A percentile compares a stretch with the other conserved stretches of the same genome.
Evolutionary conservation across 768 basidiomycete species (phyloP).

Genomic region (Lactarius deliciosus): DNA sequence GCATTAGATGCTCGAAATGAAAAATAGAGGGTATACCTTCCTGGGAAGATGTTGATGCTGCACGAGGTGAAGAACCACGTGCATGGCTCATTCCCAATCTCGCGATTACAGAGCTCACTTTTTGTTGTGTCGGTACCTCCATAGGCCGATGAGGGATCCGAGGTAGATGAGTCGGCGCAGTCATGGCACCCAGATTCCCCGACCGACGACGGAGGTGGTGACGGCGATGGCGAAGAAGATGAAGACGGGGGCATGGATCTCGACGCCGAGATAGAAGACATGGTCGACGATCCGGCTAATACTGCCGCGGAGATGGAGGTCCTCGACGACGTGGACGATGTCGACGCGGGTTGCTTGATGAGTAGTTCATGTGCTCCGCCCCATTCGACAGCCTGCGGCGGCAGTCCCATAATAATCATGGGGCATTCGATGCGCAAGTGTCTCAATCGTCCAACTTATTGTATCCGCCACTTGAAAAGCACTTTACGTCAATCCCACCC

Average conservation of each 20-base stretch:
- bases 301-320: too few species aligned
- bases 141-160: slow-evolving; percentile 42
- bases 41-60: slow-evolving; percentile 66
- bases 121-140: not conserved
- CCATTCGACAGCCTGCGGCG: too few species aligned
- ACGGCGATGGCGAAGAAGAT: slow-evolving; percentile 49
- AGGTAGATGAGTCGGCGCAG: slow-evolving; percentile 42
- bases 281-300: slow-evolving; percentile 24
- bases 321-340: too few species aligned
- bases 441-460: not conserved
- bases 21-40: slow-evolving; percentile 63
- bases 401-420: too few species aligned
- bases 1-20: slow-evolving; percentile 54
- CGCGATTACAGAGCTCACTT: not conserved
- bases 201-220: slow-evolving; percentile 38
- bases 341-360: too few species aligned
- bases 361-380: too few species aligned
- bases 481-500: not conserved
- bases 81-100: slow-evolving; percentile 26
- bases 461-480: not conserved
- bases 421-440: not conserved
- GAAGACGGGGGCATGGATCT: slow-evolving; percentile 54
- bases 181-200: slow-evolving; percentile 39
- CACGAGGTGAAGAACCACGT: slow-evolving; percentile 87
- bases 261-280: slow-evolving; percentile 39